These are phyloP conservation scores for Beverwykella pulmonaria DNA, from an alignment of 495 filamentous ascomycete genomes.

Conservation along the genomic window DNA sequence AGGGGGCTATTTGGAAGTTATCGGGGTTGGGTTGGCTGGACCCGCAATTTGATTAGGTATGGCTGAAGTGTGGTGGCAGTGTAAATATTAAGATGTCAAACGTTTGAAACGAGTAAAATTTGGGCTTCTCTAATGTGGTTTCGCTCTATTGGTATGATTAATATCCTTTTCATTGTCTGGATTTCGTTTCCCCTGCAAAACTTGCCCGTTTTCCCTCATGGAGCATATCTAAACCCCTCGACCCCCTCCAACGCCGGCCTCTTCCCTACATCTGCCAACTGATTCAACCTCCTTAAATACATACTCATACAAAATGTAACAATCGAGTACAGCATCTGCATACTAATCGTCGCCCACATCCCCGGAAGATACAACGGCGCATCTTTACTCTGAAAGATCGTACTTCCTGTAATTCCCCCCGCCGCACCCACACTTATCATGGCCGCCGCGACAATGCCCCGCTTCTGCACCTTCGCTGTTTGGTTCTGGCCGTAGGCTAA, in stretches of 20 bases:
- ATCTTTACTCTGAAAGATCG: constrained; percentile 20
- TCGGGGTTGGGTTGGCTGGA: constrained; percentile 39
- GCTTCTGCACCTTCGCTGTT: constrained; percentile 15
- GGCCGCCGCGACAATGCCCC: constrained; percentile 10
- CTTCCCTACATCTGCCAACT: constrained; percentile 18
- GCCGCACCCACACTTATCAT: constrained; percentile 23
- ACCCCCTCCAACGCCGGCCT: constrained; percentile 14
- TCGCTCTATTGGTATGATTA: no score
- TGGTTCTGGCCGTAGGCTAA: constrained; percentile 21
- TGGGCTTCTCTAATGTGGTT: no score
- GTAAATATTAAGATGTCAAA: no score
- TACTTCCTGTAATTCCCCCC: constrained; percentile 14
- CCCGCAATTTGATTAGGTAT: constrained; percentile 23
- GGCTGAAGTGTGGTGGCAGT: not conserved
- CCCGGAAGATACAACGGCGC: constrained; percentile 20
- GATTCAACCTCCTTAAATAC: constrained; percentile 14
- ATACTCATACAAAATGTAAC: constrained; percentile 19
- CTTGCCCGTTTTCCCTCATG: not conserved
- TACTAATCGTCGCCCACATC: constrained; percentile 20
- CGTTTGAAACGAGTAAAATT: not conserved
- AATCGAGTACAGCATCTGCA: constrained; percentile 15
- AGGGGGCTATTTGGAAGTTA: constrained; percentile 36
- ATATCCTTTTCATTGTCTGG: no score
- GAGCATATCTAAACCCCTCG: constrained; percentile 17
- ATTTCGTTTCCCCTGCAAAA: no score